A percentile compares a stretch with the other conserved stretches of the same genome.
Evolutionary conservation across 768 basidiomycete genomes (phyloP).

Genomic region (Butyriboletus loyo): DNA sequence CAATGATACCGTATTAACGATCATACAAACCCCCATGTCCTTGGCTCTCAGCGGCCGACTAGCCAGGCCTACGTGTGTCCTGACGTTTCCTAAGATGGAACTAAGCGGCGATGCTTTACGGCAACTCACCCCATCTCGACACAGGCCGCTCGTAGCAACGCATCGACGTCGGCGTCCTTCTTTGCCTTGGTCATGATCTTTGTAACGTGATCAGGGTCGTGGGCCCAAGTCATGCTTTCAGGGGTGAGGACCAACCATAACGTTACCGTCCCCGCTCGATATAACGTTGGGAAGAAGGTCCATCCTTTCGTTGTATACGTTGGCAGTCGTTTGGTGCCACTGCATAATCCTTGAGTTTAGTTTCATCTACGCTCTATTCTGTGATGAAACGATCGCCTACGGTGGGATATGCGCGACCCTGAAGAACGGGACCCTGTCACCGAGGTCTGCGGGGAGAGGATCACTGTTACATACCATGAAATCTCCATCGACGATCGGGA

Average conservation of each 20-base stretch:
- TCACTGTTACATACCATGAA: constrained; percentile 34
- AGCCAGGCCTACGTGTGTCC: constrained; percentile 45
- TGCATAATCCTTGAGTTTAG: constrained; percentile 2
- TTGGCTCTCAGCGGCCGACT: constrained; percentile 38
- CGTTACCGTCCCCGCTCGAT: constrained; percentile 39
- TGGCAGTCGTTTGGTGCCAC: constrained; percentile 33
- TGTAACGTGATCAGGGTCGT: constrained; percentile 13
- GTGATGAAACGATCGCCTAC: constrained; percentile 18
- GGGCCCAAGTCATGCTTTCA: neutral
- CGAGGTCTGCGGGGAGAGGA: neutral
- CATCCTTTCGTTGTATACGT: constrained; percentile 24
- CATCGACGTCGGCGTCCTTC: constrained; percentile 42
- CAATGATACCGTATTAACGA: constrained; percentile 53
- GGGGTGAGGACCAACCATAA: constrained; percentile 21
- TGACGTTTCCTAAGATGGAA: constrained; percentile 1
- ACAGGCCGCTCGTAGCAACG: constrained; percentile 44
- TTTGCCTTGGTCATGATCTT: constrained; percentile 44
- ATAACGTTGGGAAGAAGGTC: constrained; percentile 34
- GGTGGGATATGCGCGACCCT: constrained; percentile 38
- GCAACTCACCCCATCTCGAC: constrained; percentile 46
- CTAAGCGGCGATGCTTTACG: neutral
- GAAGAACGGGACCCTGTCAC: constrained; percentile 1
- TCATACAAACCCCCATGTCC: constrained; percentile 38
- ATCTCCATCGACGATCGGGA: constrained; percentile 44
- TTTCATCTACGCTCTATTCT: constrained; percentile 1